Evolutionary conservation across 768 basidiomycete genomes (phyloP), one percentile per base, ranked within the genome.

Genomic region (Collybiopsis luxurians): DNA sequence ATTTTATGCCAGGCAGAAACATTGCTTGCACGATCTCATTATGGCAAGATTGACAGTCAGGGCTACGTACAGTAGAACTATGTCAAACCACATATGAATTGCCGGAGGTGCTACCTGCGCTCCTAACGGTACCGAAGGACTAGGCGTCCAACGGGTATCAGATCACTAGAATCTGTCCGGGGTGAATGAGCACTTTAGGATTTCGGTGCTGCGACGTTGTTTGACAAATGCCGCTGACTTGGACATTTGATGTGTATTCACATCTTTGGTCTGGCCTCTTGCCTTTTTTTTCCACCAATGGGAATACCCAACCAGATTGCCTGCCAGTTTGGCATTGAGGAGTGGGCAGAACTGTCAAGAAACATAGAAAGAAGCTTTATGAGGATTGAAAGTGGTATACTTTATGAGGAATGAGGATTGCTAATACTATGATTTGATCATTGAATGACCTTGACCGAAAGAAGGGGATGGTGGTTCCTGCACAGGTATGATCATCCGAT

Each of bases 61-160:
- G 48, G 48, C 12, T 49, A 31, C 19, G 48, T 21, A 19, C 50
- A 58, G 28, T 49, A 58, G 39, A 53, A 28, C 67, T 80, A 78
- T 63, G 79, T 76, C 13, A 96, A 95, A 64, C 95, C 93, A 0
- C 76, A 76, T 26, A 79, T 96, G 57, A 84, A n/a, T n/a, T n/a
- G n/a, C n/a, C n/a, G n/a, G n/a, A n/a, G n/a, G n/a, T n/a, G n/a
- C n/a, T n/a, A n/a, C n/a, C n/a, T n/a, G n/a, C n/a, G n/a, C n/a
- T n/a, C n/a, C n/a, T n/a, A n/a, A n/a, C n/a, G n/a, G n/a, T n/a
- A n/a, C n/a, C n/a, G n/a, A n/a, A n/a, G n/a, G n/a, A n/a, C n/a
- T n/a, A n/a, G n/a, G n/a, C n/a, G n/a, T n/a, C n/a, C n/a, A n/a
- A n/a, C n/a, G n/a, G n/a, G n/a, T n/a, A n/a, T n/a, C n/a, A n/a